These are phyloP conservation scores for Cercospora canescens DNA, from an alignment of 2,329 filamentous ascomycete genomes.

Conservation along the genomic window DNA sequence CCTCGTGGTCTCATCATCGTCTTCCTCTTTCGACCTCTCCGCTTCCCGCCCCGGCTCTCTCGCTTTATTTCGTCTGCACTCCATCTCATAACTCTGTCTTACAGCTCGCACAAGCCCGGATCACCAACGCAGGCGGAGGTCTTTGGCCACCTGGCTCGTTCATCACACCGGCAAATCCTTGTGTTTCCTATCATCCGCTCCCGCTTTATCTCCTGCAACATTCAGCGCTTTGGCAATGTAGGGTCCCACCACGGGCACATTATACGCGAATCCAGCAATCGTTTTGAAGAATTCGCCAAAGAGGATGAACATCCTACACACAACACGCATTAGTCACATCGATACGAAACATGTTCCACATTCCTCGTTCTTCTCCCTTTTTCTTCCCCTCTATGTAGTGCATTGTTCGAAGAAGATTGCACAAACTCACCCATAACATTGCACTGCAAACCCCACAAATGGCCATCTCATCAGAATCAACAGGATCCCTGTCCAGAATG, in stretches of 20 bases:
- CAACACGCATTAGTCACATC: background rate
- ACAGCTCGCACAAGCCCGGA: background rate
- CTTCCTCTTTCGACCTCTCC: background rate
- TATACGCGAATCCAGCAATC: constrained; percentile 82
- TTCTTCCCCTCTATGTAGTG: background rate
- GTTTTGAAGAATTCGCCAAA: constrained; percentile 97
- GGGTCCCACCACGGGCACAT: constrained; percentile 80
- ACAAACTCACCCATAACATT: constrained; percentile 55
- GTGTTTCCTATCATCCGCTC: constrained; percentile 64
- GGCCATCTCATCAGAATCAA: constrained; percentile 91
- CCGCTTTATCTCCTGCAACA: constrained; percentile 68
- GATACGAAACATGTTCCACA: background rate
- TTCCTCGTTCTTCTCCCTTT: background rate
- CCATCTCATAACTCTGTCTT: background rate
- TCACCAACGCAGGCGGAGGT: background rate
- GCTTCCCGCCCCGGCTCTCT: background rate
- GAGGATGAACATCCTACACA: constrained; percentile 84
- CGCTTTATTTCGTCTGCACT: too few relatives aligned
- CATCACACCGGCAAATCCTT: constrained; percentile 73
- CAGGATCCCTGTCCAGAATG: constrained; percentile 79
- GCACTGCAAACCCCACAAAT: constrained; percentile 83
- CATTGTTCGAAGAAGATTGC: too few relatives aligned
- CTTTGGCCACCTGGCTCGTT: background rate
- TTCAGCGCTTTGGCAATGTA: constrained; percentile 77
- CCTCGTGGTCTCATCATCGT: background rate